Evolutionary conservation across 2,329 filamentous ascomycete genomes (phyloP), one percentile per base, ranked within the genome.

Genomic region (Penicillium sp.): DNA sequence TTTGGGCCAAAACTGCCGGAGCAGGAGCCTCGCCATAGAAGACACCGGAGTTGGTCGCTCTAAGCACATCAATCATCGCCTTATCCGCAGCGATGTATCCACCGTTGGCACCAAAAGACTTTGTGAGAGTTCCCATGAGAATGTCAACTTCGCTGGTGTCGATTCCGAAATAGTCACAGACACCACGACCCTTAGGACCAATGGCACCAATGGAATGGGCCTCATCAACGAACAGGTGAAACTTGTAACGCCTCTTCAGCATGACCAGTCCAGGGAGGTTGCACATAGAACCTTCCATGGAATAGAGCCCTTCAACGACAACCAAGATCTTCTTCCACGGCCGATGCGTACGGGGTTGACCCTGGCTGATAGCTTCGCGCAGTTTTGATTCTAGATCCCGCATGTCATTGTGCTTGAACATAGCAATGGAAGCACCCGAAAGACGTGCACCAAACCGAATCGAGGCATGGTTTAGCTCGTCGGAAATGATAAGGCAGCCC

Each of bases 301-400:
- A 97, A 77, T 98, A 98, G 19, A 98, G 79, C 60, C 93, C 93
- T 69, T 98, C 93, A 32, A 98, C 88, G 33, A 91, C 90, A 38
- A 98, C 87, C 45, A 98, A 71, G 53, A 98, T 97, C 81, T 97
- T 98, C 78, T 95, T 96, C 93, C 93, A 98, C 1, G 93, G 93
- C 26, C 93, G 86, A 70, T 98, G 93, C n/a, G 91, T 98, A 58
- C 93, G 86, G 46, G 93, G 93, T 67, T 98, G 93, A 39, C 93
- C 93, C 72, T 97, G 91, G 13, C 91, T 90, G 65, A 98, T 97
- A 57, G 84, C 86, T 66, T 97, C 90, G 37, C 93, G 85, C 6
- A 98, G 81, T 60, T 86, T 83, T 52, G 80, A 80, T 72, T 98
- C 93, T 17, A 98, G 77, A 60, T 94, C 84, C 26, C 71, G 74